Base-by-base conservation (phyloP, 2,329 filamentous ascomycete species). In the Neospermospora avenae region DNA sequence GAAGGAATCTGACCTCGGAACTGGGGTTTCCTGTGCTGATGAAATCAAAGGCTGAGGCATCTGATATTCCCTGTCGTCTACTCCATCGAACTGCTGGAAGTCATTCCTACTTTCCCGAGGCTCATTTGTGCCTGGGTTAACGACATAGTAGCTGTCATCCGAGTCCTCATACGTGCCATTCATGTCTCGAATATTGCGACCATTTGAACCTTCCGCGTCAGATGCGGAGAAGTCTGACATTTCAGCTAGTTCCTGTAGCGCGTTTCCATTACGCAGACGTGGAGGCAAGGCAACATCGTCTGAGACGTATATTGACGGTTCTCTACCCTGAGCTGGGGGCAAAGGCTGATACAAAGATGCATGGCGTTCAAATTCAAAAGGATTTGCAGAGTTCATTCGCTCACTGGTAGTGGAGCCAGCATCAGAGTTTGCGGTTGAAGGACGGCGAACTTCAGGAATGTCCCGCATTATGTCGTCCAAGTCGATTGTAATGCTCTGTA, bases 291-390 rank as follows among this genome's bases (percentile, higher is more conserved):
- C 77, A 7, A 80, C 82, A 61, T 84, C 82, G 62, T 86, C 84
- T 0, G 82, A 82, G 10, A 86, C 80, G 67, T 86, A 86, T 49
- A 86, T 84, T 3, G 69, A 65, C 28, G 69, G 67, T 22, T 72
- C 70, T n/a, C 62, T 57, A 18, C 49, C 58, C 37, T 53, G 49
- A 13, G 53, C 56, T 34, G 57, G 68, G 4, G 76, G 72, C 13
- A 74, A 35, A 44, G 76, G 68, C 49, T 70, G 75, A 63, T 84
- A 84, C 1, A 85, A 73, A 1, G 83, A 85, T 1, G 82, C 76
- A 65, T 86, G 84, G n/a, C 81, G 80, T 70, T 88, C 85, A 3
- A 87, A 76, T 57, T 86, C 83, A 59, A 87, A 87, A 0, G 84
- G 83, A 65, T 84, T 84, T 1, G 76, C 78, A 13, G 78, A 76